Evolutionary conservation across 1,284 basidiomycete species (phyloP).

Genomic region (Cryptococcus sp.): DNA sequence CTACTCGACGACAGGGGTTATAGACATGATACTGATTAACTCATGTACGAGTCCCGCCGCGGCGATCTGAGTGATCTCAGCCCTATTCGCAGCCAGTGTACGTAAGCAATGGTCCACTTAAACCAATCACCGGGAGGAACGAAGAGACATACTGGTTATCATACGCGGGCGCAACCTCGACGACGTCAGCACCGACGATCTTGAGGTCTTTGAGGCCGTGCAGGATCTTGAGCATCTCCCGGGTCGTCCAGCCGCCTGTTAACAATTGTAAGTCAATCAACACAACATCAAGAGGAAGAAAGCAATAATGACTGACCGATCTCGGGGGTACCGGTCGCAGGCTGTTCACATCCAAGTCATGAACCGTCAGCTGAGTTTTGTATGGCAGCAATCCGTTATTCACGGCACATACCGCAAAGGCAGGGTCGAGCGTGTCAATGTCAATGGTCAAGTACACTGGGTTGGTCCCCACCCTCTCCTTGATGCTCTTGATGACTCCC

Average conservation of each 20-base stretch:
- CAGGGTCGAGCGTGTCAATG: constrained; percentile 40
- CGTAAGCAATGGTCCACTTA: too few species aligned
- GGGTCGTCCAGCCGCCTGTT: constrained; percentile 50
- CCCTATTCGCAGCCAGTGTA: constrained; percentile 48
- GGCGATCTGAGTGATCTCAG: constrained; percentile 67
- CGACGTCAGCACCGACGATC: constrained; percentile 61
- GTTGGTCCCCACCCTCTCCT: constrained; percentile 30
- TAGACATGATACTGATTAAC: constrained; percentile 16
- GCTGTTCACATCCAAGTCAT: constrained; percentile 56
- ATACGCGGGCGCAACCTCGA: constrained; percentile 75
- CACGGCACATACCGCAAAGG: constrained; percentile 8
- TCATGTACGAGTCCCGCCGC: constrained; percentile 60
- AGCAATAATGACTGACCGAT: constrained; percentile 54
- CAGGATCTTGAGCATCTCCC: constrained; percentile 46
- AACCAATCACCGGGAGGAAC: not conserved
- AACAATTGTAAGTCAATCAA: constrained; percentile 72
- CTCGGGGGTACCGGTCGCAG: constrained; percentile 79
- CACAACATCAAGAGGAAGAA: not conserved
- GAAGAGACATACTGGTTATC: constrained; percentile 52
- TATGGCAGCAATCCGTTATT: not conserved
- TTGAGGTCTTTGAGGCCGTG: constrained; percentile 43
- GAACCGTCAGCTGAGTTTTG: not conserved
- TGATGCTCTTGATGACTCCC: constrained; percentile 39
- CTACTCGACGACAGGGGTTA: constrained; percentile 15
- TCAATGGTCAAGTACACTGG: constrained; percentile 34